Evolutionary conservation across 2,329 filamentous ascomycete species (phyloP).

Genomic region (Pyricularia pennisetigena): DNA sequence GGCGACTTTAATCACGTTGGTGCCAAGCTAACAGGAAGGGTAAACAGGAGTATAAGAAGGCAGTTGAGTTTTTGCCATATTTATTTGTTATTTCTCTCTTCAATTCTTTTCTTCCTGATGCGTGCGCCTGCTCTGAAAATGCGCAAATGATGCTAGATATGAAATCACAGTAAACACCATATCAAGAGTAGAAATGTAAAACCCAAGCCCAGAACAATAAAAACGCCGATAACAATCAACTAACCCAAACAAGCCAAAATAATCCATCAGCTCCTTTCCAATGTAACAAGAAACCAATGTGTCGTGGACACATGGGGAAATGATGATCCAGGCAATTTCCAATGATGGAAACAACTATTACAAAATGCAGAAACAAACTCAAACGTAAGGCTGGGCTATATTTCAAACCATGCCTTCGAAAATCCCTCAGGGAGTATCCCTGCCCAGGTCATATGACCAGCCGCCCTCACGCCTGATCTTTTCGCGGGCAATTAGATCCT

Average conservation of each 20-base stretch:
- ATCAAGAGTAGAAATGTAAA: neutral
- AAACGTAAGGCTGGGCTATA: neutral
- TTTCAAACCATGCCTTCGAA: neutral
- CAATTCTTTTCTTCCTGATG: too few species aligned
- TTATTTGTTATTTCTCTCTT: neutral
- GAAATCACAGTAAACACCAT: neutral
- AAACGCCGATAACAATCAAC: neutral
- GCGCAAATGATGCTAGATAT: neutral
- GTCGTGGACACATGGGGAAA: too few species aligned
- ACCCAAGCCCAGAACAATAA: neutral
- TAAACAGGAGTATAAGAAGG: neutral
- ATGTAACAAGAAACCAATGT: neutral
- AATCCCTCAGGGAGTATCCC: constrained; percentile 13
- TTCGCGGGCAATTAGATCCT: constrained; percentile 71
- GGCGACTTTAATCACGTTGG: neutral
- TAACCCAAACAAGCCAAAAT: neutral
- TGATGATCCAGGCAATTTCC: neutral
- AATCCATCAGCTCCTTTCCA: neutral
- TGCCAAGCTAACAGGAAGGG: neutral
- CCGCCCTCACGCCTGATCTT: constrained; percentile 73
- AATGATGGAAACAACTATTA: neutral
- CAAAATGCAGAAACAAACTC: neutral
- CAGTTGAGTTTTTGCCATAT: neutral
- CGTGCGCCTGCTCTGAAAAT: neutral
- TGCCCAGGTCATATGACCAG: constrained; percentile 62